Percentiles rank a stretch among this genome's conserved stretches.
phyloP scores from a whole-genome alignment of 257 asterid genomes.

The Jasminum sambac region DNA sequence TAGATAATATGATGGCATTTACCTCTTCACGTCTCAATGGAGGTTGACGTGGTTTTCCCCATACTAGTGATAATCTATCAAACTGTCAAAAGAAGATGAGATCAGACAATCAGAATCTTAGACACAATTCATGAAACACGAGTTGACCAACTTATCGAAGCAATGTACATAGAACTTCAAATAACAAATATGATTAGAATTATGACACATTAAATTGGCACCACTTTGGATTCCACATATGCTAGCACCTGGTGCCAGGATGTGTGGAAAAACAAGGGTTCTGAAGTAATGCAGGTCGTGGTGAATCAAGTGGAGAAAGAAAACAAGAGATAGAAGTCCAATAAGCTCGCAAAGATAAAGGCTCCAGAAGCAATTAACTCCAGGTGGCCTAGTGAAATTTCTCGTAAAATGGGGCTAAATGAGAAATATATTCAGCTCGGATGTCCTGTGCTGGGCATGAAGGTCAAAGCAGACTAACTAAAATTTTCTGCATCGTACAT shows the following conservation, averaged over 20 bases:
- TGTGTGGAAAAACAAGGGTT: neutral
- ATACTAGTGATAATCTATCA: slow-evolving; percentile 72
- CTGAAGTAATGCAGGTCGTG: neutral
- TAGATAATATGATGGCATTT: slow-evolving; percentile 23
- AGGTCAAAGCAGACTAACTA: slow-evolving; percentile 15
- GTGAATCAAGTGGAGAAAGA: neutral
- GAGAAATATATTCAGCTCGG: neutral
- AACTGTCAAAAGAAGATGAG: slow-evolving; percentile 50
- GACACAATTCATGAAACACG: slow-evolving; percentile 13
- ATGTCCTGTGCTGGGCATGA: neutral
- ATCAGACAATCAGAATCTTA: neutral
- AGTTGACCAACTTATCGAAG: neutral
- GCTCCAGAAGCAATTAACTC: neutral
- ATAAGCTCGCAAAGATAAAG: neutral
- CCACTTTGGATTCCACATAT: neutral
- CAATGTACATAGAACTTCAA: neutral
- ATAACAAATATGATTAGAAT: neutral
- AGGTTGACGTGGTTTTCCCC: slow-evolving; percentile 99
- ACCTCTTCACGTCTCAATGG: slow-evolving; percentile 86
- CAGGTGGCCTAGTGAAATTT: neutral
- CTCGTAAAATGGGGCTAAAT: neutral
- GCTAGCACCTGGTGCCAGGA: neutral
- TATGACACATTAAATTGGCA: neutral
- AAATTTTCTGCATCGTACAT: slow-evolving; percentile 9
- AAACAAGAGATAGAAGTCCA: neutral